Percentiles rank a stretch among this genome's conserved stretches.
Conservation (phyloP, 257 asterid genomes). For the Solanum verrucosum region DNA sequence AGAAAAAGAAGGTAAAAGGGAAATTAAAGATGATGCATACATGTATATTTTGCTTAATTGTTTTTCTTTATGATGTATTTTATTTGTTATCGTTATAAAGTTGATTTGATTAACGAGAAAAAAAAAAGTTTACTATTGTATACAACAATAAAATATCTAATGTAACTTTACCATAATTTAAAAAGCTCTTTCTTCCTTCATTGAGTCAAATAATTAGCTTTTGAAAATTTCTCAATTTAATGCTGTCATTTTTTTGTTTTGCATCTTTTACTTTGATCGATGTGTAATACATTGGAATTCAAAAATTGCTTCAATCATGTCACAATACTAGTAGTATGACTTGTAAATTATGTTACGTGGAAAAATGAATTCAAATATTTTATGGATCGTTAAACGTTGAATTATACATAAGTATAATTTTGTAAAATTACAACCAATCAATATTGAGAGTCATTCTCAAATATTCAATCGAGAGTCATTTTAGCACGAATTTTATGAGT, state of each 20-base stretch:
- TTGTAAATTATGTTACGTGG: background rate
- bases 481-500: background rate
- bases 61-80: background rate
- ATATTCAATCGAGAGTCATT: background rate
- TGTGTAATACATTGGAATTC: background rate
- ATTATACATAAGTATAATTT: background rate
- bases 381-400: background rate
- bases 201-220: no score
- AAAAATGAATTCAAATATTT: background rate
- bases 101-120: background rate
- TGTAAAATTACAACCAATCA: background rate
- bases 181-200: no score
- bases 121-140: background rate
- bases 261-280: background rate
- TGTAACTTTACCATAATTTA: background rate
- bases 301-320: background rate
- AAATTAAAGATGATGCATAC: background rate
- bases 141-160: background rate
- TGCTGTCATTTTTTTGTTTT: background rate
- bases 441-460: background rate
- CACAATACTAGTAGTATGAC: background rate
- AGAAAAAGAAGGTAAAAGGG: background rate
- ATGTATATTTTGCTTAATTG: background rate
- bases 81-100: background rate
- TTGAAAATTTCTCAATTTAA: no score